Evolutionary conservation across 2,329 filamentous ascomycete species (phyloP), one percentile per base, ranked within the genome.

Genomic region (Fusarium nematophilum): DNA sequence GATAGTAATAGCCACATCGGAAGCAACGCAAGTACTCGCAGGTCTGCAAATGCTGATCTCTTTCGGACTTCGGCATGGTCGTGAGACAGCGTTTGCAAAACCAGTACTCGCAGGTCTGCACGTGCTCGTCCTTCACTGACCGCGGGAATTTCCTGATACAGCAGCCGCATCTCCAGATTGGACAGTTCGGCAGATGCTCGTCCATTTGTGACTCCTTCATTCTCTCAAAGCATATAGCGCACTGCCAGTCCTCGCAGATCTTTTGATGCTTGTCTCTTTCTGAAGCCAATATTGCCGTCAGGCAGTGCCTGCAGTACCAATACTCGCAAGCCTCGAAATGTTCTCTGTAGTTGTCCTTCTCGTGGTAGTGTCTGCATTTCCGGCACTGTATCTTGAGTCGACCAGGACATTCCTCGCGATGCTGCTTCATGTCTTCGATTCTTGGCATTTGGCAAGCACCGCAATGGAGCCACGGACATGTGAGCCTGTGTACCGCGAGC

Each of bases 41-140:
- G 47, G 13, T 44, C 47, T 43, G 30, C 37, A 34, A 11, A 51
- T 51, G 47, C 37, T 51, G 47, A 51, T 51, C 37, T 50, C 46
- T 50, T 27, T 50, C 46, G 18, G 34, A 50, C 46, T 50, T 43
- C 46, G 18, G 42, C 46, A 50, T 40, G 37, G 5, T 50, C 36
- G 18, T 50, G 26, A 23, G 18, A 11, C 46, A 42, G 46, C 36
- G 46, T 42, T 36, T 36, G 26, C 34, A 50, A 26, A 23, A 40
- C 46, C 46, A 51, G 38, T 51, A 51, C 47, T 43, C 47, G 47
- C 47, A 51, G 47, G 13, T 44, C 47, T 43, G 37, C 47, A 51
- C 42, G 47, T 43, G 47, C 33, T 36, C 47, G 47, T 51, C 47
- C 42, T 36, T 50, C 18, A 31, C 46, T 40, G 46, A n/a, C n/a